A percentile compares a stretch with the other conserved stretches of the same genome.
Evolutionary conservation across 306 rosid genomes (phyloP).

Genomic region (Ziziphus jujuba): DNA sequence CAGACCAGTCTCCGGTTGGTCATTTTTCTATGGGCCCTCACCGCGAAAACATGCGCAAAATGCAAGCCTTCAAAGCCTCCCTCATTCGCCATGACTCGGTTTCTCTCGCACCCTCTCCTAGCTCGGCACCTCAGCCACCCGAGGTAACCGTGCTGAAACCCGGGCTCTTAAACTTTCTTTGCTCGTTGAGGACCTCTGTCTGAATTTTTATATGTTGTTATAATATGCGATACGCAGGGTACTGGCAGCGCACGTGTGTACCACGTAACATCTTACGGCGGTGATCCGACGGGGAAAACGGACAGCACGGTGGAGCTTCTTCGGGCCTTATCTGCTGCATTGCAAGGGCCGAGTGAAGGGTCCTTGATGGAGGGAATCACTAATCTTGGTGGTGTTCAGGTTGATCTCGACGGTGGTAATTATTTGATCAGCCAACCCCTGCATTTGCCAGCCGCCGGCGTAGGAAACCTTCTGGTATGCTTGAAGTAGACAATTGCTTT

Average conservation of each 20-base stretch:
- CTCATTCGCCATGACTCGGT: constrained; percentile 36
- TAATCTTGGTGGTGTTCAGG: constrained; percentile 74
- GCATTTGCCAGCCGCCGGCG: constrained; percentile 48
- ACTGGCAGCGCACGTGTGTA: constrained; percentile 39
- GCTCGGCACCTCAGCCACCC: constrained; percentile 31
- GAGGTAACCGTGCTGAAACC: constrained; percentile 20
- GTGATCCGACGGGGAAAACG: constrained; percentile 71
- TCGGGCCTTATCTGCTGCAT: constrained; percentile 64
- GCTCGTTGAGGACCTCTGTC: background rate
- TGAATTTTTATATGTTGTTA: background rate
- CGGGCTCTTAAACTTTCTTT: background rate
- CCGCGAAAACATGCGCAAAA: constrained; percentile 28
- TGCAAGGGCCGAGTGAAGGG: constrained; percentile 34
- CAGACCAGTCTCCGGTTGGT: constrained; percentile 22
- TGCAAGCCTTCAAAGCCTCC: constrained; percentile 46
- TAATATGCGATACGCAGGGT: constrained; percentile 34
- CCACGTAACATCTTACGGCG: constrained; percentile 72
- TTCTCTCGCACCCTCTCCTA: constrained; percentile 34
- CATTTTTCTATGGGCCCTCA: constrained; percentile 17
- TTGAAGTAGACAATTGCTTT: background rate
- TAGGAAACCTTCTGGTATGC: constrained; percentile 84
- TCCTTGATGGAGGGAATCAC: constrained; percentile 55
- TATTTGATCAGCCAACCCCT: constrained; percentile 61
- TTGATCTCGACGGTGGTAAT: constrained; percentile 79
- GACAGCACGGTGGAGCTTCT: constrained; percentile 78